These are phyloP conservation scores for Escovopsis sp. DNA, from an alignment of 2,329 filamentous ascomycete species.

Conservation along the genomic window DNA sequence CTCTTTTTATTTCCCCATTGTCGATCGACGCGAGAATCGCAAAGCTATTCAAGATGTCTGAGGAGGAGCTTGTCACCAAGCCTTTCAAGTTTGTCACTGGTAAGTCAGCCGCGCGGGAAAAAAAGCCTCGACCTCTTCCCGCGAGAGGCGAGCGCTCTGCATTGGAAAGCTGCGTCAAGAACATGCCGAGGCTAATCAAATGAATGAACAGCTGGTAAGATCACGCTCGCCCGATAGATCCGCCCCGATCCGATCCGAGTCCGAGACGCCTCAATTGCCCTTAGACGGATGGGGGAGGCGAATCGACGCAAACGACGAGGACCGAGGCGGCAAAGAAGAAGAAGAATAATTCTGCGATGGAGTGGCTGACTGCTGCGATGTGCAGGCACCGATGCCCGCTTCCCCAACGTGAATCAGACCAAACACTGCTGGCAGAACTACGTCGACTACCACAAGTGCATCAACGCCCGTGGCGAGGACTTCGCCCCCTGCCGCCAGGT, in stretches of 20 bases:
- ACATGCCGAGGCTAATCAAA: slow-evolving; percentile 27
- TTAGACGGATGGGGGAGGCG: neutral
- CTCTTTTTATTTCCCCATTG: too few species aligned
- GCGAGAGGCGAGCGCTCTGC: slow-evolving; percentile 15
- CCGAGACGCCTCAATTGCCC: slow-evolving; percentile 14
- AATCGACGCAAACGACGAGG: too few species aligned
- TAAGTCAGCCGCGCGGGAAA: slow-evolving; percentile 36
- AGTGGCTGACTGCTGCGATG: slow-evolving; percentile 3
- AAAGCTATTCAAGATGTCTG: slow-evolving; percentile 59
- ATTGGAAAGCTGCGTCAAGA: slow-evolving; percentile 11
- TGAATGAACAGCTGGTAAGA: slow-evolving; percentile 28
- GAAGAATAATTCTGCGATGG: neutral
- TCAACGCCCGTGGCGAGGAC: slow-evolving; percentile 95
- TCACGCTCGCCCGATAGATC: slow-evolving; percentile 6
- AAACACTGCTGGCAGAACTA: slow-evolving; percentile 99
- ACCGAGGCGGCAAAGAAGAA: too few species aligned
- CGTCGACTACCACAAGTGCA: slow-evolving; percentile 99
- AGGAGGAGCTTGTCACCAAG: slow-evolving; percentile 78
- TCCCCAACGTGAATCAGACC: slow-evolving; percentile 95
- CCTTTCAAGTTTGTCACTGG: slow-evolving; percentile 99
- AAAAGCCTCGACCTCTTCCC: slow-evolving; percentile 13
- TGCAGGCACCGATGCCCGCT: slow-evolving; percentile 93
- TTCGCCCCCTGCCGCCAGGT: slow-evolving; percentile 96
- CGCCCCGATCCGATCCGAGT: slow-evolving; percentile 6
- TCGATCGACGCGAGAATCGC: slow-evolving; percentile 9